Percentiles rank a stretch among this genome's conserved stretches.
phyloP scores from a whole-genome alignment of 2,329 filamentous ascomycete species.

The Sclerotiophoma versabilis region DNA sequence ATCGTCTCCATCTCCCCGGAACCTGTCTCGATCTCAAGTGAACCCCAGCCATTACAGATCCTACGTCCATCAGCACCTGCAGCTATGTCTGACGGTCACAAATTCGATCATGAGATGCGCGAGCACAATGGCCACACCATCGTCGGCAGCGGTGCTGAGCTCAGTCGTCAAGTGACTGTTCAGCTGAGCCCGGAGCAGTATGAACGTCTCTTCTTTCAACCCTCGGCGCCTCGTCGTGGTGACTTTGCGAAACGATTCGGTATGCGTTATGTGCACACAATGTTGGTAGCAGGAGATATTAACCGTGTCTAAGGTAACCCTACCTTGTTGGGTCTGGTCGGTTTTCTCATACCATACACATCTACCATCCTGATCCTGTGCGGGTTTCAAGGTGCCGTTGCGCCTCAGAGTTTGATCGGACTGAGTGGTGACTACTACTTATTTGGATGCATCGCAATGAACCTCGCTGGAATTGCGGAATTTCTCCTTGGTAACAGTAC shows the following conservation, averaged over 20 bases:
- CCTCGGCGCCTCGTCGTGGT: constrained; percentile 27
- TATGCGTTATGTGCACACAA: background rate
- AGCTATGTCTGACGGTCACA: constrained; percentile 22
- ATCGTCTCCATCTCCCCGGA: background rate
- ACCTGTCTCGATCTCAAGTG: background rate
- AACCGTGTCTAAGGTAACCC: constrained; percentile 20
- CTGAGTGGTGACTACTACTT: constrained; percentile 34
- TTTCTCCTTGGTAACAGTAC: constrained; percentile 32
- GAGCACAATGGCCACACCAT: constrained; percentile 22
- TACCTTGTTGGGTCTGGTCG: constrained; percentile 27
- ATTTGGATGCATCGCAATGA: constrained; percentile 32
- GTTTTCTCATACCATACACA: constrained; percentile 31
- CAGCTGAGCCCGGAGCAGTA: constrained; percentile 30
- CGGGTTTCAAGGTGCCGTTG: constrained; percentile 28
- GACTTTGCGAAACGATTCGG: constrained; percentile 31
- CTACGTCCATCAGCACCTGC: background rate
- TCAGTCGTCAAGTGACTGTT: constrained; percentile 32
- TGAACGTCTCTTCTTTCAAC: constrained; percentile 35
- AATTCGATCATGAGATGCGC: constrained; percentile 25
- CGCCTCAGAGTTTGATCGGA: constrained; percentile 27
- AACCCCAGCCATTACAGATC: too few relatives aligned
- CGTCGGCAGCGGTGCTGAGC: constrained; percentile 10
- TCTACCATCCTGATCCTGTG: constrained; percentile 30
- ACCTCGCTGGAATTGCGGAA: constrained; percentile 28
- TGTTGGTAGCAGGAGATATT: background rate